These are phyloP conservation scores for Corniculantispora saksenae DNA, from an alignment of 2,329 filamentous ascomycete genomes.

Conservation along the genomic window DNA sequence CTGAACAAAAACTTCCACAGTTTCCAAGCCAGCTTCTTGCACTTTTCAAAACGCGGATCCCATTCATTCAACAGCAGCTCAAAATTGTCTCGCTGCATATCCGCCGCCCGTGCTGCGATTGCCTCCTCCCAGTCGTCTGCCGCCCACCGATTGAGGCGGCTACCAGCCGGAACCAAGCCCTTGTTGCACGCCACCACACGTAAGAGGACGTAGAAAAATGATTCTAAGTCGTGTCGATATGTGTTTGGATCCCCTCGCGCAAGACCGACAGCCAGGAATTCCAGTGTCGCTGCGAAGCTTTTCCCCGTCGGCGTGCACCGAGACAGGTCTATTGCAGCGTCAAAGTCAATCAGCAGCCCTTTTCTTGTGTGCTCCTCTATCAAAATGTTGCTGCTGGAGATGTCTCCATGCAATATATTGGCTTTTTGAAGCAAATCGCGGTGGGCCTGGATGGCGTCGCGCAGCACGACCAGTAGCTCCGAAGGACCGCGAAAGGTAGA, in stretches of 20 bases:
- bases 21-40: not conserved
- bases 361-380: not conserved
- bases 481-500: not conserved
- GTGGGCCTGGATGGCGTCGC: not conserved
- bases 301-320: not conserved
- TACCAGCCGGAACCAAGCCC: not conserved
- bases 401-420: not conserved
- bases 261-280: not conserved
- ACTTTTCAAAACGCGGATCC: not conserved
- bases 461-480: not conserved
- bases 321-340: not conserved
- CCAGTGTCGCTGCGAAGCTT: not conserved
- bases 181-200: not conserved
- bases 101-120: not conserved
- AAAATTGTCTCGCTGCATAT: not conserved
- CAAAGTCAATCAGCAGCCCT: conserved; percentile 1
- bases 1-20: not conserved
- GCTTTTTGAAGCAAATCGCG: not conserved
- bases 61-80: not conserved
- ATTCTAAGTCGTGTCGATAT: conserved; percentile 1
- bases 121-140: not conserved
- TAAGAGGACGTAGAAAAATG: not conserved
- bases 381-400: not conserved
- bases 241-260: not conserved
- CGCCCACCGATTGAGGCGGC: not conserved